Conservation (phyloP, 371 early-diverging fungal genomes). For the Syncephalastrum sp. region DNA sequence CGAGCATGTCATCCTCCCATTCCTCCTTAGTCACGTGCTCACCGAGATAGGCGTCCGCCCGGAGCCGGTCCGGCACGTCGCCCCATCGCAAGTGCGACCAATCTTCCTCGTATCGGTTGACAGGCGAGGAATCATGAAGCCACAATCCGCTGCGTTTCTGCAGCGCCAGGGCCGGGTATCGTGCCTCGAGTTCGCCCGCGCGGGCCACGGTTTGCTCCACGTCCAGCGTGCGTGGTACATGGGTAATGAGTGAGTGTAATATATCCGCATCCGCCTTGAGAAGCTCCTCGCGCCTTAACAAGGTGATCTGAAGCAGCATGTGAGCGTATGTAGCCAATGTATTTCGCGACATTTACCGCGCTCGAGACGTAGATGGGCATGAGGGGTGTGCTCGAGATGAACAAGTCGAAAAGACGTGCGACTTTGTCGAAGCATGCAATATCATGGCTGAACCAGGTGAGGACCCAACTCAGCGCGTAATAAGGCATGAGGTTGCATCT, state of each 20-base stretch:
- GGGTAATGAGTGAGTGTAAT: constrained; percentile 59
- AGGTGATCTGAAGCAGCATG: constrained; percentile 37
- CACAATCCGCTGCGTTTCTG: constrained; percentile 56
- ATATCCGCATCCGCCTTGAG: constrained; percentile 56
- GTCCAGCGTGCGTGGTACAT: constrained; percentile 58
- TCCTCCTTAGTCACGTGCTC: constrained; percentile 34
- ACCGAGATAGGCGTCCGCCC: constrained; percentile 33
- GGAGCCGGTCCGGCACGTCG: constrained; percentile 43
- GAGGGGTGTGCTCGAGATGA: constrained; percentile 70
- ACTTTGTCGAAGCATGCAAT: constrained; percentile 58
- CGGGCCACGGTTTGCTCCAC: constrained; percentile 49
- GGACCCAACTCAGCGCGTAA: constrained; percentile 82
- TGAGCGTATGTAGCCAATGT: too few species aligned
- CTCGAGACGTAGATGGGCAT: constrained; percentile 77
- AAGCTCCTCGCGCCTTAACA: constrained; percentile 51
- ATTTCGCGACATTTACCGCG: constrained; percentile 35
- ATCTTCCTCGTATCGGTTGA: constrained; percentile 39
- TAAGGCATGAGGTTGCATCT: constrained; percentile 66
- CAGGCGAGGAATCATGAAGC: constrained; percentile 53
- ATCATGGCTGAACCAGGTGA: constrained; percentile 89
- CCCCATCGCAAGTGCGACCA: constrained; percentile 35
- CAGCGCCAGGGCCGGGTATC: constrained; percentile 43
- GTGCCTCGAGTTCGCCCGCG: constrained; percentile 43
- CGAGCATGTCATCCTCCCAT: constrained; percentile 52
- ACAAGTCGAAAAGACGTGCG: constrained; percentile 75